Evolutionary conservation across 805 yeast genomes (phyloP).

Genomic region (Lachancea thermotolerans): DNA sequence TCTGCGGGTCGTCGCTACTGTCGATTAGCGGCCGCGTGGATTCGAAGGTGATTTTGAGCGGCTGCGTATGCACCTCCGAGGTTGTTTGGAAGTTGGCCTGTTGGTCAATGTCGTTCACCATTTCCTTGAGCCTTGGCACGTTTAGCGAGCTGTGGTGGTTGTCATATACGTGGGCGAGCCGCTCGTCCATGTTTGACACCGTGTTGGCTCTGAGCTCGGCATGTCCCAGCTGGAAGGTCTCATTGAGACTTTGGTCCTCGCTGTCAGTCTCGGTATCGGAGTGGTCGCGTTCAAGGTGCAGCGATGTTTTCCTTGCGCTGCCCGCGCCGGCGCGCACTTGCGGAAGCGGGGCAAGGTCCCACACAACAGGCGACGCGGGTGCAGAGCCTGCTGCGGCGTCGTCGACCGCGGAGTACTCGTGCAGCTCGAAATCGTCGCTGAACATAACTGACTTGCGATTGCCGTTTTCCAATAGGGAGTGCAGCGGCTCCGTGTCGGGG

Average conservation of each 20-base stretch:
- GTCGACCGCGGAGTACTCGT: slow-evolving; percentile 11
- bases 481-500: background rate
- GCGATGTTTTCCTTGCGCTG: background rate
- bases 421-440: slow-evolving; percentile 15
- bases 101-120: slow-evolving; percentile 11
- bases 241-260: slow-evolving; percentile 6
- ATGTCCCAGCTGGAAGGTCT: slow-evolving; percentile 8
- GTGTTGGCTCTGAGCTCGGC: slow-evolving; percentile 13
- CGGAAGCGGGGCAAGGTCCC: background rate
- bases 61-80: slow-evolving; percentile 2
- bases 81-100: background rate
- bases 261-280: slow-evolving; percentile 1
- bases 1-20: background rate
- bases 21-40: slow-evolving; percentile 21
- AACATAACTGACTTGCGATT: slow-evolving; percentile 13
- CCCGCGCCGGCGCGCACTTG: background rate
- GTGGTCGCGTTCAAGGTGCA: background rate
- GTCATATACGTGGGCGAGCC: slow-evolving; percentile 14
- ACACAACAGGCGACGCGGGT: background rate
- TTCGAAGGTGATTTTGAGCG: slow-evolving; percentile 14
- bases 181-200: slow-evolving; percentile 12
- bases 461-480: background rate
- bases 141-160: slow-evolving; percentile 5
- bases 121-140: slow-evolving; percentile 14
- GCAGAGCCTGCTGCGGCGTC: slow-evolving; percentile 1